A percentile compares a stretch with the other conserved stretches of the same genome.
Conservation (phyloP, 768 basidiomycete species). For the Mycena sanguinolenta region DNA sequence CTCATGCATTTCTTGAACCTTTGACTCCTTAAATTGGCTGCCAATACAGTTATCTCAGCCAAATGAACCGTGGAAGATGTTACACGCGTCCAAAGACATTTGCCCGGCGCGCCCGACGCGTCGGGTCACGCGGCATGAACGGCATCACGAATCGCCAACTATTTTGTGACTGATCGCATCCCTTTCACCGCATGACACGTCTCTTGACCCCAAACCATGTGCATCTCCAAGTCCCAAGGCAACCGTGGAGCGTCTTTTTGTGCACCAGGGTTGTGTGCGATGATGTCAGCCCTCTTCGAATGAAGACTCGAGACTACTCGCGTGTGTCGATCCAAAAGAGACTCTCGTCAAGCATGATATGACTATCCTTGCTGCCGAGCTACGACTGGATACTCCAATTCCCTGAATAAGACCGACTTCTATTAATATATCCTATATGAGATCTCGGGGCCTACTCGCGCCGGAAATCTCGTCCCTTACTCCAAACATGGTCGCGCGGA, state of each 20-base stretch:
- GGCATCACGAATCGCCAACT: conserved; percentile 1
- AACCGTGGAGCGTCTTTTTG: background rate
- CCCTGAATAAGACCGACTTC: conserved; percentile 8
- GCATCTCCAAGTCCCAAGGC: conserved; percentile 26
- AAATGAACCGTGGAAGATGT: too few relatives aligned
- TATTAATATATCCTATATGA: conserved; percentile 8
- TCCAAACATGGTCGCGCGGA: conserved; percentile 21
- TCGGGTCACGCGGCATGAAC: conserved; percentile 4
- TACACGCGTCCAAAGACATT: too few relatives aligned
- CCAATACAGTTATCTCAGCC: too few relatives aligned
- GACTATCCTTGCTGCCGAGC: too few relatives aligned
- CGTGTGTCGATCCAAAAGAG: conserved; percentile 6
- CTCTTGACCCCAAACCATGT: conserved; percentile 31
- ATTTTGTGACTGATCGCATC: conserved; percentile 1
- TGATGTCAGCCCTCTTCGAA: conserved; percentile 24
- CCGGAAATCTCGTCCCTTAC: conserved; percentile 11
- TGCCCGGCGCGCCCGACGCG: too few relatives aligned
- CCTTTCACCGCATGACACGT: conserved; percentile 21
- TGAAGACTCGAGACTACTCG: conserved; percentile 22
- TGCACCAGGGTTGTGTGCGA: conserved; percentile 13
- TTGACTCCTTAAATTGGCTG: too few relatives aligned
- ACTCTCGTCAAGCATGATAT: too few relatives aligned
- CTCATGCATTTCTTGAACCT: too few relatives aligned
- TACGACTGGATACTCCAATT: background rate
- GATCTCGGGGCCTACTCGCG: conserved; percentile 10